Base-by-base conservation (phyloP, 1,284 basidiomycete genomes). In the Leccinum griseonigrum region DNA sequence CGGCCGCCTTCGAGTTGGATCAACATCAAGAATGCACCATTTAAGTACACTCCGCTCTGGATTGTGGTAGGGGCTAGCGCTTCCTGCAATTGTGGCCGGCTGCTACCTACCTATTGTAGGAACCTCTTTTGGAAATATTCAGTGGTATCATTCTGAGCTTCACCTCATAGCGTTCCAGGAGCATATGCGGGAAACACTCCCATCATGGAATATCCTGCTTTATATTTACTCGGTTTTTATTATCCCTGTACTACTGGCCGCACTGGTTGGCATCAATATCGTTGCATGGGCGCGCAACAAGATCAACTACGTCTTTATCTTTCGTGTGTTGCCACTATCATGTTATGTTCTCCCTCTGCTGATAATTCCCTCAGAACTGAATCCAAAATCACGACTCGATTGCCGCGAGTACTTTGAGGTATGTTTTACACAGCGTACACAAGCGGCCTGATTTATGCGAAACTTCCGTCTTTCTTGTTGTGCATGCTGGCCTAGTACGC, bases 231-330 rank as follows among this genome's bases (percentile, higher is more conserved):
- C 84, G 1, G 83, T 88, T 2, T 76, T 95, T 34, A 79, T 87
- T 57, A 75, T 97, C 3, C 94, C 94, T 0, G 81, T 89, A 2
- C 66, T 97, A 6, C 93, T 98, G 71, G 80, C 86, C 0, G 69
- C 96, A 34, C 78, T 97, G 0, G 86, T 98, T 54, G 92, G 91
- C 29, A 63, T 92, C 52, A 97, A 98, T 72, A 68, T 98, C 10
- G 69, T 87, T 16, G 90, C 89, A 0, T 98, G 93, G 91, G 82
- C 86, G 0, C 74, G 77, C 1, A 81, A 87, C 4, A 81, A 92
- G 51, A 94, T 97, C 70, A 97, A 97, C 73, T 95, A 95, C 66
- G 83, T 87, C 22, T 97, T 97, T 74, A 96, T 98, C 58, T 96
- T 98, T 68, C 88, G 90, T 91, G 61, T 58, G 81, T 69, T 22